Conservation (phyloP, 2,329 filamentous ascomycete species). For the Cordyceps militaris region DNA sequence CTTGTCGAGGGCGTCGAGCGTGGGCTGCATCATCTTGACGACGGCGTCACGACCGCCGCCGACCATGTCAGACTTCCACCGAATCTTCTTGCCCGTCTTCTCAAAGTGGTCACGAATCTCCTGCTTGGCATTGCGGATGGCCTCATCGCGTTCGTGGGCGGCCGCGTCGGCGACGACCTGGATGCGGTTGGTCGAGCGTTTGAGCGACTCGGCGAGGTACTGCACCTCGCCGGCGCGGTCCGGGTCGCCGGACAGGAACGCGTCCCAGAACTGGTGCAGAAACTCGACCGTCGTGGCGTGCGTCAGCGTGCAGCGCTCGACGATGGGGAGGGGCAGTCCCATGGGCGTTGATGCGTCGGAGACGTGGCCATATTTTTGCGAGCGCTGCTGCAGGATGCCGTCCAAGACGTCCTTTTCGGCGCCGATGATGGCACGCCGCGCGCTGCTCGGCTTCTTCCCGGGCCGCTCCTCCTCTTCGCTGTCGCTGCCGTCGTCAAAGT, state of each 20-base stretch:
- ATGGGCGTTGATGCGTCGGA: slow-evolving; percentile 44
- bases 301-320: slow-evolving; percentile 57
- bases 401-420: slow-evolving; percentile 61
- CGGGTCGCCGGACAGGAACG: slow-evolving; percentile 82
- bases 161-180: slow-evolving; percentile 73
- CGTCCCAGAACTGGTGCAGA: slow-evolving; percentile 92
- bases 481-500: slow-evolving; percentile 63
- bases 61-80: slow-evolving; percentile 60
- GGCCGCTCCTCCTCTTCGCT: slow-evolving; percentile 51
- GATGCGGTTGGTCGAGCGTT: slow-evolving; percentile 70
- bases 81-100: slow-evolving; percentile 65
- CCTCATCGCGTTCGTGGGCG: slow-evolving; percentile 62
- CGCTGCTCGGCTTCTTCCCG: slow-evolving; percentile 56
- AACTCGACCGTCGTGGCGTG: slow-evolving; percentile 94
- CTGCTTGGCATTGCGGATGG: slow-evolving; percentile 59
- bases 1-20: slow-evolving; percentile 60
- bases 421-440: slow-evolving; percentile 55
- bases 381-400: slow-evolving; percentile 55
- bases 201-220: slow-evolving; percentile 74
- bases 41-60: slow-evolving; percentile 72
- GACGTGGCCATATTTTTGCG: slow-evolving; percentile 48
- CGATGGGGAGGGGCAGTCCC: slow-evolving; percentile 47
- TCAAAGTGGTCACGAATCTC: slow-evolving; percentile 65
- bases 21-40: slow-evolving; percentile 67
- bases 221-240: slow-evolving; percentile 74